Evolutionary conservation across 2,329 filamentous ascomycete species (phyloP), one percentile per base, ranked within the genome.

Genomic region (Zymoseptoria ardabiliae): DNA sequence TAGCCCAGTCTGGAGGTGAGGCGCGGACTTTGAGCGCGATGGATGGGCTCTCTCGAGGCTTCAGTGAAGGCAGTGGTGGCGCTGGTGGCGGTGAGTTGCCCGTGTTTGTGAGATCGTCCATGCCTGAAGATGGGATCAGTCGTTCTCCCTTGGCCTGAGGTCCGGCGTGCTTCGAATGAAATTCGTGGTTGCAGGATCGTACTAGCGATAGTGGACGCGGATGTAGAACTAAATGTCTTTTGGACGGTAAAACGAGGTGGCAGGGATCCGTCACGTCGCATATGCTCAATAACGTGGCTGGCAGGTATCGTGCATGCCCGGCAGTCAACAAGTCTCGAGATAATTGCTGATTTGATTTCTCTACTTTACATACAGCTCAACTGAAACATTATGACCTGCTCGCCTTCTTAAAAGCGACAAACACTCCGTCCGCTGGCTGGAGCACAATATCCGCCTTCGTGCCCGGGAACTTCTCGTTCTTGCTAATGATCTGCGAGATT

Each of bases 371-470:
- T 17, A 4, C 11, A 41, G 35, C 35, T 17, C 11, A 41, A 17
- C 11, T 41, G 4, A 41, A 41, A 41, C 10, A 41, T 17, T 13
- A 45, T 45, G 13, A n/a, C 17, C 35, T 45, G 35, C 35, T 45
- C 7, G 35, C 60, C 56, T 63, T 63, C 59, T 59, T 59, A 61
- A 79, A 78, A 9, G 65, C 71, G 35, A 79, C 72, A 63, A 69
- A 69, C 2, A 79, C 72, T 35, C 70, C 70, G 48, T 69, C 71
- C 2, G 73, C 73, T 21, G 78, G 78, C 71, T 78, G 76, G 62
- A 79, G 59, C 59, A 80, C 78, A 65, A 81, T 80, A 70, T 80
- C 78, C 4, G 71, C 66, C 72, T 76, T 77, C 66, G 78, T 50
- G 4, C 72, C 73, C 0, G 78, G 75, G 56, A 64, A 68, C 4